These are phyloP conservation scores for Trichosporon sp. DNA, from an alignment of 1,284 basidiomycete genomes.

Conservation along the genomic window DNA sequence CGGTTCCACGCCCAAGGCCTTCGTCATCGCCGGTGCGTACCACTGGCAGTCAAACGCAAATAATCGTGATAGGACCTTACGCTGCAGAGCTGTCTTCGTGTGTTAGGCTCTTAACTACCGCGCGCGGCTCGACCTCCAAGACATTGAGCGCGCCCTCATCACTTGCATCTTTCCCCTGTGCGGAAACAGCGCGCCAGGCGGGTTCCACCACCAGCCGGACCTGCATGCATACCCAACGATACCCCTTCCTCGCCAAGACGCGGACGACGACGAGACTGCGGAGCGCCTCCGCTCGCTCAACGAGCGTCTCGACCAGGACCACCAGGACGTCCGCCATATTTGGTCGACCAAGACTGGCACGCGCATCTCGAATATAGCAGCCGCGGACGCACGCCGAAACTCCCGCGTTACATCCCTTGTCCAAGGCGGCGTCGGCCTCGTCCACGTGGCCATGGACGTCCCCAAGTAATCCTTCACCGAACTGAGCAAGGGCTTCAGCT, in stretches of 20 bases:
- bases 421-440: not conserved
- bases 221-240: not conserved
- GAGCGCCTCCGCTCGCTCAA: not conserved
- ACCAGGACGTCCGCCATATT: no score
- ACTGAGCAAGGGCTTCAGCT: not conserved
- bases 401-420: not conserved
- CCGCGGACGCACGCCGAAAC: not conserved
- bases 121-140: not conserved
- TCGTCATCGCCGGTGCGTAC: not conserved
- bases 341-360: no score
- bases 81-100: not conserved
- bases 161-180: not conserved
- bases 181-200: not conserved
- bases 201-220: not conserved
- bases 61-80: not conserved
- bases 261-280: not conserved
- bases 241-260: not conserved
- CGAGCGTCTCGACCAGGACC: no score
- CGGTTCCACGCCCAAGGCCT: not conserved
- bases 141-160: not conserved
- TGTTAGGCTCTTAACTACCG: not conserved
- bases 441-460: not conserved
- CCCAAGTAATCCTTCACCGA: not conserved
- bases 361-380: not conserved
- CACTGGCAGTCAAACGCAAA: no score